phyloP scores from a whole-genome alignment of 1,284 basidiomycete genomes.

The Porodaedalea pini region DNA sequence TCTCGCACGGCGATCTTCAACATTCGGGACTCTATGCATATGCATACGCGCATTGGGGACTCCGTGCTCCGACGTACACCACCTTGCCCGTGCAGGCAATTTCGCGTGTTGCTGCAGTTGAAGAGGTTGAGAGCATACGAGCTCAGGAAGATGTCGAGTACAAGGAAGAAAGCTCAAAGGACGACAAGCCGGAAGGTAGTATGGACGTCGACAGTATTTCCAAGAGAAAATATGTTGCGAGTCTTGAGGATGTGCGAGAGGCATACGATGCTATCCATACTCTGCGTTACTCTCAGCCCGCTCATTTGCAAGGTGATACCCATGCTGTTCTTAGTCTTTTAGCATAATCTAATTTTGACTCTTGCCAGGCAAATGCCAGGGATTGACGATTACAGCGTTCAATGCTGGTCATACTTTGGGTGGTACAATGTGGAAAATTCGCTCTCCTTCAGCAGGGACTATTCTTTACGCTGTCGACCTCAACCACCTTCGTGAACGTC shows the following conservation, averaged over 20 bases:
- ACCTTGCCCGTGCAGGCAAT: constrained; percentile 96
- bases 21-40: constrained; percentile 92
- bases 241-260: constrained; percentile 84
- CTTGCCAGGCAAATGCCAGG: constrained; percentile 75
- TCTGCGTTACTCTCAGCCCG: constrained; percentile 92
- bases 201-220: constrained; percentile 18
- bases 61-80: constrained; percentile 92
- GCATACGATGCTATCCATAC: constrained; percentile 93
- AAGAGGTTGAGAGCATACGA: constrained; percentile 78
- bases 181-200: constrained; percentile 30
- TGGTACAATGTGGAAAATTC: constrained; percentile 97
- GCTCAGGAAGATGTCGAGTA: constrained; percentile 69
- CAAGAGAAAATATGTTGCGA: constrained; percentile 66
- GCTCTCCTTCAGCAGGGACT: constrained; percentile 94
- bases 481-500: constrained; percentile 96
- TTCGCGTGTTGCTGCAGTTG: constrained; percentile 85
- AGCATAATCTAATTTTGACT: not conserved
- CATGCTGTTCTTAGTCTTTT: constrained; percentile 16
- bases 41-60: constrained; percentile 82
- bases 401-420: constrained; percentile 95
- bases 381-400: constrained; percentile 93
- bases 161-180: constrained; percentile 26
- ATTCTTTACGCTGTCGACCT: constrained; percentile 94
- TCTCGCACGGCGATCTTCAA: constrained; percentile 90
- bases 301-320: constrained; percentile 83